Conservation (phyloP, 106 monocot genomes). For the Platanthera zijinensis region DNA sequence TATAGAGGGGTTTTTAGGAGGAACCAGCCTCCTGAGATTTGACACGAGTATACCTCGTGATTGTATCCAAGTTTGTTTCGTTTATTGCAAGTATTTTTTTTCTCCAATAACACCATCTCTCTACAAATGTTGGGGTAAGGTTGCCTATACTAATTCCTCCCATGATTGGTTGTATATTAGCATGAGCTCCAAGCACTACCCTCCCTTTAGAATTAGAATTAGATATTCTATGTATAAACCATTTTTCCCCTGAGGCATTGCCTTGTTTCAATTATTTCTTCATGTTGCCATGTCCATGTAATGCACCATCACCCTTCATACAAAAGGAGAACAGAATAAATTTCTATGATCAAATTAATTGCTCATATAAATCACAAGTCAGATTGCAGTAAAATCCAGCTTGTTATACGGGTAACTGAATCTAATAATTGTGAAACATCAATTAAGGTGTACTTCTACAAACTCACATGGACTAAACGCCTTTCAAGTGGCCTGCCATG, state of each 20-base stretch:
- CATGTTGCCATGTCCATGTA: neutral
- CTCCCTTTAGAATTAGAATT: neutral
- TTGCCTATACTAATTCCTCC: too few species aligned
- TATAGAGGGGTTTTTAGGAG: too few species aligned
- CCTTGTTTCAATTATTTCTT: neutral
- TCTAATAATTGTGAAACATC: neutral
- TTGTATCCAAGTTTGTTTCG: too few species aligned
- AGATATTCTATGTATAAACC: neutral
- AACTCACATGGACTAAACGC: slow-evolving; percentile 52
- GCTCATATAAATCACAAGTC: neutral
- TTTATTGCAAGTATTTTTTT: too few species aligned
- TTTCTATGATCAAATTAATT: neutral
- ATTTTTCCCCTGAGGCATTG: neutral
- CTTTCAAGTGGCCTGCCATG: slow-evolving; percentile 46
- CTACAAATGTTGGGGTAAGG: too few species aligned
- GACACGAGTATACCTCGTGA: too few species aligned
- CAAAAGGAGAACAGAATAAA: neutral
- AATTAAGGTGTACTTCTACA: neutral
- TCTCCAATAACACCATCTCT: too few species aligned
- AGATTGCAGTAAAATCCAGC: neutral
- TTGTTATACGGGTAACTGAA: neutral
- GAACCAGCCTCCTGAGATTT: too few species aligned
- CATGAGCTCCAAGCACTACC: too few species aligned
- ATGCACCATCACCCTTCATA: neutral
- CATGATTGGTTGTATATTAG: too few species aligned